Evolutionary conservation across 2,329 filamentous ascomycete genomes (phyloP).

Genomic region (Phaeophleospora eucalypticola): DNA sequence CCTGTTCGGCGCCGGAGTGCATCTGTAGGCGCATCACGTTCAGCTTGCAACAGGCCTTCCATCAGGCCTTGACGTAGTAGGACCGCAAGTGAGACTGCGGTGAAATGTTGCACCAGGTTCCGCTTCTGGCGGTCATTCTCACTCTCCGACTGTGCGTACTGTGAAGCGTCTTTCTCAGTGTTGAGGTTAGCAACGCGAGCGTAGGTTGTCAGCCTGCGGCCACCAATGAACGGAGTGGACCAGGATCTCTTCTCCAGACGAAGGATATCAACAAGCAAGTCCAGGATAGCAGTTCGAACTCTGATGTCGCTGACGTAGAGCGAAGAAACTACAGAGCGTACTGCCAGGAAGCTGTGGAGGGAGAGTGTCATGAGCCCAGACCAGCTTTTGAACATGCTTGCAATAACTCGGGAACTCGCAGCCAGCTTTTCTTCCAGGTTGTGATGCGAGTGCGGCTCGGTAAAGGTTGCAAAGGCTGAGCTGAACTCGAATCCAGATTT

Average conservation of each 20-base stretch:
- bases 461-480: slow-evolving; percentile 81
- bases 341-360: slow-evolving; percentile 80
- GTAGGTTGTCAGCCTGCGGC: slow-evolving; percentile 88
- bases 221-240: slow-evolving; percentile 93
- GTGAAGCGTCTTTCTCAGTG: slow-evolving; percentile 49
- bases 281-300: slow-evolving; percentile 73
- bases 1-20: slow-evolving; percentile 83
- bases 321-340: slow-evolving; percentile 72
- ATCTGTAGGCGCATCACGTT: slow-evolving; percentile 63
- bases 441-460: slow-evolving; percentile 63
- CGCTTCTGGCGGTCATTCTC: slow-evolving; percentile 57
- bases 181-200: slow-evolving; percentile 87
- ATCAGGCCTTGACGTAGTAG: slow-evolving; percentile 75
- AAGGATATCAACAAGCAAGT: slow-evolving; percentile 77
- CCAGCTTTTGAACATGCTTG: slow-evolving; percentile 89
- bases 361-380: slow-evolving; percentile 82
- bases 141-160: slow-evolving; percentile 51
- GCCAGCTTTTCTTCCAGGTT: slow-evolving; percentile 64
- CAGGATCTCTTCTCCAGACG: slow-evolving; percentile 91
- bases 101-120: slow-evolving; percentile 91
- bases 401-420: slow-evolving; percentile 86
- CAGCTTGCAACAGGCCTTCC: slow-evolving; percentile 53
- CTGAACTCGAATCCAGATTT: slow-evolving; percentile 86
- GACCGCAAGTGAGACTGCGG: slow-evolving; percentile 77
- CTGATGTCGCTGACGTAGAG: slow-evolving; percentile 55